Evolutionary conservation across 345 rosid genomes (phyloP).

Genomic region (Pistacia vera): DNA sequence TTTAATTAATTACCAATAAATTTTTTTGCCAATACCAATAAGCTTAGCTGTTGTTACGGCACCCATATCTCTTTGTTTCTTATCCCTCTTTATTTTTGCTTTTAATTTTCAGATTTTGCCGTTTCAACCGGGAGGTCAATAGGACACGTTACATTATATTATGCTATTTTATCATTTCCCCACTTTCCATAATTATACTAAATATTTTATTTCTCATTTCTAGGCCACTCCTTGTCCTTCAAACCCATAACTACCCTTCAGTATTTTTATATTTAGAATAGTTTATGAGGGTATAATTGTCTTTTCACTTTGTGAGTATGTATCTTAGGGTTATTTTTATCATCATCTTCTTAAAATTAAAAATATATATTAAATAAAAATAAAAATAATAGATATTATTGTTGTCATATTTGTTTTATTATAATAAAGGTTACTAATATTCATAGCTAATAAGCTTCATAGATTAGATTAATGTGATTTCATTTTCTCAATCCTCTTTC

Average conservation of each 20-base stretch:
- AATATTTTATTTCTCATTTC: background rate
- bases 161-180: background rate
- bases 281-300: slow-evolving; percentile 7
- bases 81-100: background rate
- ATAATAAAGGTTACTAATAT: background rate
- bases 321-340: background rate
- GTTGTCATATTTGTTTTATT: background rate
- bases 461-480: slow-evolving; percentile 34
- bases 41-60: slow-evolving; percentile 34
- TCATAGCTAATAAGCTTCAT: slow-evolving; percentile 15
- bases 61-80: slow-evolving; percentile 19
- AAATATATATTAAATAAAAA: background rate
- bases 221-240: background rate
- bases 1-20: slow-evolving; percentile 10
- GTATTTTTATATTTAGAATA: background rate
- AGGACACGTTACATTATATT: slow-evolving; percentile 23
- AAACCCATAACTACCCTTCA: slow-evolving; percentile 15
- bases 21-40: too few relatives aligned
- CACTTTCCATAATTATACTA: too few relatives aligned
- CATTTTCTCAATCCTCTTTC: slow-evolving; percentile 38
- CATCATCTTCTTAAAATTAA: slow-evolving; percentile 16
- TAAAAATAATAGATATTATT: background rate
- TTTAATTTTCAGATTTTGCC: slow-evolving; percentile 23
- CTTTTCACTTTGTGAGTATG: background rate
- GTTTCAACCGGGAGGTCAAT: slow-evolving; percentile 39